A percentile compares a stretch with the other conserved stretches of the same genome.
These are phyloP conservation scores for Trapa incisa DNA, from an alignment of 345 rosid species.

Conservation along the genomic window DNA sequence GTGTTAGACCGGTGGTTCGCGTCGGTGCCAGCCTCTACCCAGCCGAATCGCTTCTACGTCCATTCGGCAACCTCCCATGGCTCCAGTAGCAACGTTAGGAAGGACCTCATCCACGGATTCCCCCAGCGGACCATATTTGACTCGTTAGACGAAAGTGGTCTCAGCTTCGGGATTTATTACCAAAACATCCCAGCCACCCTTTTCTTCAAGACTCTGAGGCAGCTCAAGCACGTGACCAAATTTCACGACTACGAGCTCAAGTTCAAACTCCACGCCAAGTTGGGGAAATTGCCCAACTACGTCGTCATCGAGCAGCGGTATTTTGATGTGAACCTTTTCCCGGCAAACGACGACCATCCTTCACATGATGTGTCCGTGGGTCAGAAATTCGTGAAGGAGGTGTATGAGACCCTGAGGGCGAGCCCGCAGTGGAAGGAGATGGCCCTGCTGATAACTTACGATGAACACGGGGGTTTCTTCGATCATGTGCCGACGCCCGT, in stretches of 20 bases:
- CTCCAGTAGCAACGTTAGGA: slow-evolving; percentile 66
- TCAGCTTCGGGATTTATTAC: slow-evolving; percentile 81
- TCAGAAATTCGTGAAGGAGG: slow-evolving; percentile 86
- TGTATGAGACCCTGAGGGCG: slow-evolving; percentile 71
- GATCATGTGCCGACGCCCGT: slow-evolving; percentile 95
- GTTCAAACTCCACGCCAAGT: slow-evolving; percentile 56
- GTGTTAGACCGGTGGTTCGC: slow-evolving; percentile 98
- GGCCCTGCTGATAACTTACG: slow-evolving; percentile 85
- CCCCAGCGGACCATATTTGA: slow-evolving; percentile 92
- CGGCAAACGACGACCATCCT: slow-evolving; percentile 96
- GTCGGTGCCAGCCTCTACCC: slow-evolving; percentile 94
- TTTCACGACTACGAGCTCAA: slow-evolving; percentile 54
- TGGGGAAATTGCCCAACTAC: slow-evolving; percentile 71
- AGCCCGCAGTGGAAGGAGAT: slow-evolving; percentile 98
- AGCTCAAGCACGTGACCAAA: slow-evolving; percentile 49
- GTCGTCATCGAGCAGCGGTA: slow-evolving; percentile 85
- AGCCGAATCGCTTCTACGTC: slow-evolving; percentile 92
- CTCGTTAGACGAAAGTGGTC: slow-evolving; percentile 70
- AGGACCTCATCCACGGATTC: slow-evolving; percentile 76
- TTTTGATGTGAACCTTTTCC: slow-evolving; percentile 47
- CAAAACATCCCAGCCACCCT: slow-evolving; percentile 92
- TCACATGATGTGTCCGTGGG: slow-evolving; percentile 87
- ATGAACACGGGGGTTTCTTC: slow-evolving; percentile 95
- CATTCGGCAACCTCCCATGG: slow-evolving; percentile 99
- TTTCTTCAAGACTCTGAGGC: slow-evolving; percentile 62